Evolutionary conservation across 83 land plant genomes (phyloP), one percentile per base, ranked within the genome.

Genomic region (Picea abies): DNA sequence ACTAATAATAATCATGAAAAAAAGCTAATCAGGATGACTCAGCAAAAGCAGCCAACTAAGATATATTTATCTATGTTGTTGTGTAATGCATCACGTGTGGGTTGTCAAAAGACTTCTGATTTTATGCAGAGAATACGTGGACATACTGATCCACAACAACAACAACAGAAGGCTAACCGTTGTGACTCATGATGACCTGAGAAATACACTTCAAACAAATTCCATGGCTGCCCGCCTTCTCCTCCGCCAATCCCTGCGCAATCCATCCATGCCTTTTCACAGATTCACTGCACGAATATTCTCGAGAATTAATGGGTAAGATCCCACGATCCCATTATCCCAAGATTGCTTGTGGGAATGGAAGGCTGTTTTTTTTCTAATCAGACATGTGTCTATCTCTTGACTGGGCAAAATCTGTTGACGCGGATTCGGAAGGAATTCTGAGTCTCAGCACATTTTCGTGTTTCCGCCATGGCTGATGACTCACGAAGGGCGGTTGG

Each of bases 171-270:
- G 41, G 19, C 72, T 68, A 68, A 68, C 72, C 72, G 72, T 68
- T 49, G 52, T 49, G 52, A 49, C 52, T 49, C 72, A 32, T 8
- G 6, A 32, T 69, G 72, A 69, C 44, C 44, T 69, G 41, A 19
- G 52, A 69, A 69, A 32, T 17, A 35, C 72, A 69, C 17, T 69
- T 20, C 4, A 29, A 26, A 26, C 71, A 14, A 67, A 67, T 67
- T 67, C 71, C 71, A 67, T 15, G 39, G 71, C 39, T 9, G 17
- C 19, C 72, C 41, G 44, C 41, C 25, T 69, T 69, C 2, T 35
- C 20, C 72, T 69, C 72, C 72, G 44, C 44, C 72, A 69, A 32
- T 69, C 41, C 5, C n/a, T 69, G 41, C 72, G 72, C 72, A 69
- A 69, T 69, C 72, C 72, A 69, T 69, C 41, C 44, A 4, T 35